phyloP scores from a whole-genome alignment of 805 yeast species.

The Wickerhamomyces queroliae region DNA sequence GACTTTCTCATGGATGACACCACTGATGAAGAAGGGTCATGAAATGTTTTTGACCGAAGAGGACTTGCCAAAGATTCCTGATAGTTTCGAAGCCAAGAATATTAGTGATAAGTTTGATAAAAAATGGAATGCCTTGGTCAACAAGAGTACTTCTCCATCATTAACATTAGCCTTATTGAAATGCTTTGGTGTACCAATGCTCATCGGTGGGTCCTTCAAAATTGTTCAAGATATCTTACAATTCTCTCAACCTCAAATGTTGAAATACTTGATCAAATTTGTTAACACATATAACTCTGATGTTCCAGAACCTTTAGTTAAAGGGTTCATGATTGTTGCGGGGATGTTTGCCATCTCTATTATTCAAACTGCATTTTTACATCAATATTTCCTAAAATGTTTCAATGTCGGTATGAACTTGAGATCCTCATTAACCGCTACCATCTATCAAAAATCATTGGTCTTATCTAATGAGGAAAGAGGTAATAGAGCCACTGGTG shows the following conservation, averaged over 20 bases:
- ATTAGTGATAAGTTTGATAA: constrained; percentile 45
- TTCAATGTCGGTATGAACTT: constrained; percentile 75
- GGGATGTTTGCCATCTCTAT: constrained; percentile 73
- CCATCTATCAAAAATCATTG: constrained; percentile 63
- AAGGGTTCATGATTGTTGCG: constrained; percentile 69
- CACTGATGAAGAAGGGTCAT: constrained; percentile 76
- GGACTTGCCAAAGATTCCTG: constrained; percentile 81
- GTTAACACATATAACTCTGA: constrained; percentile 41
- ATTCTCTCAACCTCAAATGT: constrained; percentile 78
- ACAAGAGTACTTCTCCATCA: constrained; percentile 40
- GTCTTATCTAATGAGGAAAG: constrained; percentile 67
- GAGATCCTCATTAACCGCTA: constrained; percentile 61
- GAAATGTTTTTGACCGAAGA: constrained; percentile 43
- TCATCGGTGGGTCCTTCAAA: constrained; percentile 71
- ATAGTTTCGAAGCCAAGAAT: constrained; percentile 50
- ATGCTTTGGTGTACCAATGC: constrained; percentile 68
- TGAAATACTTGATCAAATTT: constrained; percentile 58
- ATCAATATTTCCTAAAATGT: constrained; percentile 72
- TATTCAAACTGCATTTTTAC: constrained; percentile 70
- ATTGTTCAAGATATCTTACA: constrained; percentile 72
- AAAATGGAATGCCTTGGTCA: constrained; percentile 59
- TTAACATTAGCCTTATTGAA: constrained; percentile 52
- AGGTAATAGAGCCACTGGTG: constrained; percentile 76
- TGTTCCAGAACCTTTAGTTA: constrained; percentile 47
- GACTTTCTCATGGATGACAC: constrained; percentile 91